Conservation (phyloP, 305 asterid genomes). For the Striga hermonthica region DNA sequence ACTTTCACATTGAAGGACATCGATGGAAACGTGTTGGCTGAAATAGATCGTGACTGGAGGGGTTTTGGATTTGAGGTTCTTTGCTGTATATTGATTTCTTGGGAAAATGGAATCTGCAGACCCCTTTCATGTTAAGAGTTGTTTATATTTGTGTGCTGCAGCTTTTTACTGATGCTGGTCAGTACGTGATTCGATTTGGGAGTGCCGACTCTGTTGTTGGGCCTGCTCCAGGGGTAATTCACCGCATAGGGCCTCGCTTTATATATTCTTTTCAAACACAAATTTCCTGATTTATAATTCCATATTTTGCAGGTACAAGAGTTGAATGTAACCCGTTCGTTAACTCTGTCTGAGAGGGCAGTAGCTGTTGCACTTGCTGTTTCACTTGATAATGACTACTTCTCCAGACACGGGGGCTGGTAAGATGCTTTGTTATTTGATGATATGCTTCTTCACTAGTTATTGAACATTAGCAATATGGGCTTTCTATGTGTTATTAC, state of each 20-base stretch:
- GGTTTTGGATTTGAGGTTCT: conserved; percentile 94
- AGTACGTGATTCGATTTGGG: conserved; percentile 90
- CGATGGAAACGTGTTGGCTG: conserved; percentile 84
- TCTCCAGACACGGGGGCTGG: conserved; percentile 95
- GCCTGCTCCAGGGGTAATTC: conserved; percentile 62
- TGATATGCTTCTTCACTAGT: conserved; percentile 18
- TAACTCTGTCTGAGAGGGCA: conserved; percentile 86
- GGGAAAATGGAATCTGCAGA: conserved; percentile 10
- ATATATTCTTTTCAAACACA: not conserved
- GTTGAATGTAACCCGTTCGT: conserved; percentile 58
- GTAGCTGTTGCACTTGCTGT: conserved; percentile 90
- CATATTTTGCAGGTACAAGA: conserved; percentile 59
- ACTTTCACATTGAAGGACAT: conserved; percentile 90
- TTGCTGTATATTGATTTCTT: conserved; percentile 15
- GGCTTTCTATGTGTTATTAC: not conserved
- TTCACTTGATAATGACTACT: conserved; percentile 89
- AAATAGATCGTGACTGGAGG: conserved; percentile 96
- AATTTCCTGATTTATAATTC: conserved; percentile 31
- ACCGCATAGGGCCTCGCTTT: conserved; percentile 14
- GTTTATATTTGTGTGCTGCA: conserved; percentile 33
- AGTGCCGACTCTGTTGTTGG: conserved; percentile 50
- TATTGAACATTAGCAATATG: not conserved
- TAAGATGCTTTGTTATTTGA: conserved; percentile 36
- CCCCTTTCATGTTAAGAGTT: conserved; percentile 24
- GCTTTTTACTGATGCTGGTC: conserved; percentile 96